Evolutionary conservation across 2,329 filamentous ascomycete genomes (phyloP).

Genomic region (Pseudogymnoascus sp.): DNA sequence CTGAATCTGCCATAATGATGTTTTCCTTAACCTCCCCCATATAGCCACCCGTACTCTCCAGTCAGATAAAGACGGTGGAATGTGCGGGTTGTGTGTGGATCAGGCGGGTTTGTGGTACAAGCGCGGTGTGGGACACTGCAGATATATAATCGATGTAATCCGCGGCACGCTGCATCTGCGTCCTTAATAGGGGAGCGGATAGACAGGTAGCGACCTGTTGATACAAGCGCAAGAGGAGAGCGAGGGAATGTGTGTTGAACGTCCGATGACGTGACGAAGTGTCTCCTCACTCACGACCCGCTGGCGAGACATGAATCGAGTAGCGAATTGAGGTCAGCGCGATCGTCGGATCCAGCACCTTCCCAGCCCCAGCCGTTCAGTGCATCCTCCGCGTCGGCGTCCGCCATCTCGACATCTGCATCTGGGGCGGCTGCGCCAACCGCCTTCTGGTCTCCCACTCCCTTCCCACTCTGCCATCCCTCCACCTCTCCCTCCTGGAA

Average conservation of each 20-base stretch:
- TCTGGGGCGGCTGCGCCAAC: slow-evolving; percentile 45
- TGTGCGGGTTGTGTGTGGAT: not conserved
- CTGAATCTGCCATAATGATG: not conserved
- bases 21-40: not conserved
- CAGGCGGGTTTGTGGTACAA: not conserved
- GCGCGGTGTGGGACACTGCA: not conserved
- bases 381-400: slow-evolving; percentile 54
- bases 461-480: slow-evolving; percentile 41
- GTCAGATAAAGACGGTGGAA: not conserved
- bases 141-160: not conserved
- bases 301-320: slow-evolving; percentile 32
- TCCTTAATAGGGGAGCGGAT: no score
- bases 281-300: slow-evolving; percentile 4
- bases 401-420: slow-evolving; percentile 33
- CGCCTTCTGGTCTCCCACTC: slow-evolving; percentile 26
- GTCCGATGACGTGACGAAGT: not conserved
- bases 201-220: not conserved
- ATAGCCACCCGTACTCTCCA: not conserved
- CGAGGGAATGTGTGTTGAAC: not conserved
- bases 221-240: not conserved
- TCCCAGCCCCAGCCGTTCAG: slow-evolving; percentile 48
- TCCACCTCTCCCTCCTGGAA: slow-evolving; percentile 74
- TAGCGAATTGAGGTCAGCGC: slow-evolving; percentile 48
- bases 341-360: slow-evolving; percentile 48
- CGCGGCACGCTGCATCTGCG: not conserved